These are phyloP conservation scores for Myriosclerotinia curreyana DNA, from an alignment of 2,329 filamentous ascomycete genomes.

Conservation along the genomic window DNA sequence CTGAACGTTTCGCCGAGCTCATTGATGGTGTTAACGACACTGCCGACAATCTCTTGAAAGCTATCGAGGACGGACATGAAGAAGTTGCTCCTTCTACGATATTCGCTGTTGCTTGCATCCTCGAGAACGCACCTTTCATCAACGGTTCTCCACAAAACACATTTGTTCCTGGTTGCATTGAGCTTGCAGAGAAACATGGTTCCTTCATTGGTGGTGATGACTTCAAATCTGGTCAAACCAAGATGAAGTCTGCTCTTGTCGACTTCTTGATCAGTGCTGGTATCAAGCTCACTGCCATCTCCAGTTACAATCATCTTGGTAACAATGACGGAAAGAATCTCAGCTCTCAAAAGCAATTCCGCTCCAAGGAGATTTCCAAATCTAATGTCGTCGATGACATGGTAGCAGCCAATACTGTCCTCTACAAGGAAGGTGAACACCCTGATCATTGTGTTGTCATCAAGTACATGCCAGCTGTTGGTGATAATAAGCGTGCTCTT, in stretches of 20 bases:
- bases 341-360: constrained; percentile 96
- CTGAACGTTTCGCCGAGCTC: constrained; percentile 91
- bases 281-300: constrained; percentile 98
- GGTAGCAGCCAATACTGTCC: constrained; percentile 89
- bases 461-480: constrained; percentile 99
- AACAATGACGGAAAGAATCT: constrained; percentile 99
- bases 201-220: constrained; percentile 97
- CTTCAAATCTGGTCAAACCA: constrained; percentile 99
- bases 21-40: constrained; percentile 91
- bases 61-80: constrained; percentile 81
- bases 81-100: constrained; percentile 95
- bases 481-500: constrained; percentile 97
- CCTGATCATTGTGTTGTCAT: constrained; percentile 98
- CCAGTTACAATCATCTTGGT: constrained; percentile 98
- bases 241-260: constrained; percentile 99
- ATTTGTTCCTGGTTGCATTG: constrained; percentile 88
- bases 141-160: constrained; percentile 99
- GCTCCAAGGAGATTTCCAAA: constrained; percentile 99
- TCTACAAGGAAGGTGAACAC: constrained; percentile 91
- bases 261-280: constrained; percentile 98
- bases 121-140: constrained; percentile 91
- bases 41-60: constrained; percentile 83
- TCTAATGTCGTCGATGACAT: constrained; percentile 99
- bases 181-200: constrained; percentile 80
- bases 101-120: constrained; percentile 90